A percentile compares a stretch with the other conserved stretches of the same genome.
Evolutionary conservation across 768 basidiomycete genomes (phyloP).

Genomic region (Tremella yokohamensis): DNA sequence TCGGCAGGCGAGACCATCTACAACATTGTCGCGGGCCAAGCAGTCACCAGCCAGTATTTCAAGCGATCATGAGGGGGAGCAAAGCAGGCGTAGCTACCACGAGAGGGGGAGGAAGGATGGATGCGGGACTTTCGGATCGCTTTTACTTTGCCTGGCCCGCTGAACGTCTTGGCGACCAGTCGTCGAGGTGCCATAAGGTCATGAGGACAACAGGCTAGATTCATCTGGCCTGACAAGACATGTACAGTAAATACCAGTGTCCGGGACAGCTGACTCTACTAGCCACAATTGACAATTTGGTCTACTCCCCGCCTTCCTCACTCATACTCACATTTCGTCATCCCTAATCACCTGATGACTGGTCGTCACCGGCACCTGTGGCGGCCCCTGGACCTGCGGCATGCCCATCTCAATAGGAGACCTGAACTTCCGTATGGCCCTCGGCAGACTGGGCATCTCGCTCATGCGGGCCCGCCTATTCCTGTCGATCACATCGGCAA

Average conservation of each 20-base stretch:
- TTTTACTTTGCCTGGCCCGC: not conserved
- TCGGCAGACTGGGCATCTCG: slow-evolving; percentile 21
- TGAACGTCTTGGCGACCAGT: no score
- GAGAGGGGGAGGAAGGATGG: not conserved
- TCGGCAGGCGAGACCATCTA: slow-evolving; percentile 84
- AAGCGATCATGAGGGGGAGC: slow-evolving; percentile 35
- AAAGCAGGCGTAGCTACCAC: not conserved
- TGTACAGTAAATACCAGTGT: no score
- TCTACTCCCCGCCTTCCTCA: not conserved
- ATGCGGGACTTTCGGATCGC: not conserved
- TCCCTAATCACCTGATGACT: slow-evolving; percentile 19
- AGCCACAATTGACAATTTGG: not conserved
- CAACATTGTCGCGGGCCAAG: slow-evolving; percentile 74
- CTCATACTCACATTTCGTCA: not conserved
- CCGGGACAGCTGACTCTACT: no score
- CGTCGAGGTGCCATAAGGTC: no score
- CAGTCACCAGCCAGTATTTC: slow-evolving; percentile 79
- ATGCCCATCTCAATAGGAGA: slow-evolving; percentile 20
- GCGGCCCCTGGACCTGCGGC: slow-evolving; percentile 9
- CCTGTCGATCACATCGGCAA: slow-evolving; percentile 17
- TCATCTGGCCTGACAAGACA: no score
- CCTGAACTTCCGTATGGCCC: slow-evolving; percentile 20
- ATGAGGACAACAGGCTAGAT: no score
- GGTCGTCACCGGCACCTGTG: slow-evolving; percentile 25
- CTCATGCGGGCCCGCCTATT: slow-evolving; percentile 10